Conservation (phyloP, 306 rosid genomes). For the Acacia confusa region DNA sequence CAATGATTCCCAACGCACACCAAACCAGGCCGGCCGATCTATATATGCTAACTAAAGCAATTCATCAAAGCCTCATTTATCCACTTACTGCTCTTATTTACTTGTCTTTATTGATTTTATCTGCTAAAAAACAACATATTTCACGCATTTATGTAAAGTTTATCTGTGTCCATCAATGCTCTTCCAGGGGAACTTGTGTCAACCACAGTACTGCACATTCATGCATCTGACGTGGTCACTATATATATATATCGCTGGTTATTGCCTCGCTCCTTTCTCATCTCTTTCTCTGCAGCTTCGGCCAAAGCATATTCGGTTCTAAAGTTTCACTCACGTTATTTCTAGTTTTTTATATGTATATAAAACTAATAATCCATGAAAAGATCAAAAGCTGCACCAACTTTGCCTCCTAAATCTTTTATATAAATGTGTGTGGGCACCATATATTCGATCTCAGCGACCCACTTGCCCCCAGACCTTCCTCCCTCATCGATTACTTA, state of each 20-base stretch:
- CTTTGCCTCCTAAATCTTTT: neutral
- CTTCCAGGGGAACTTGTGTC: slow-evolving; percentile 1
- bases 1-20: slow-evolving; percentile 26
- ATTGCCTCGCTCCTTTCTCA: neutral
- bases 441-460: neutral
- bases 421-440: neutral
- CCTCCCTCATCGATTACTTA: neutral
- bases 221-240: neutral
- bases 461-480: neutral
- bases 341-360: too few relatives aligned
- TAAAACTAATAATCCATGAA: neutral
- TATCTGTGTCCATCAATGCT: neutral
- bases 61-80: neutral
- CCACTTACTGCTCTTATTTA: too few relatives aligned
- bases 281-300: neutral
- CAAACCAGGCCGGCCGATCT: neutral
- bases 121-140: neutral
- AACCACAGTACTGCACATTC: neutral
- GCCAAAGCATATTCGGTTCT: neutral
- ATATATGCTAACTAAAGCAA: neutral
- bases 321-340: neutral
- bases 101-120: neutral
- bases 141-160: neutral
- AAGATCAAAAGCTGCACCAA: neutral
- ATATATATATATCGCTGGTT: neutral